phyloP scores from a whole-genome alignment of 2,329 filamentous ascomycete species.

The Microdochium nivale region DNA sequence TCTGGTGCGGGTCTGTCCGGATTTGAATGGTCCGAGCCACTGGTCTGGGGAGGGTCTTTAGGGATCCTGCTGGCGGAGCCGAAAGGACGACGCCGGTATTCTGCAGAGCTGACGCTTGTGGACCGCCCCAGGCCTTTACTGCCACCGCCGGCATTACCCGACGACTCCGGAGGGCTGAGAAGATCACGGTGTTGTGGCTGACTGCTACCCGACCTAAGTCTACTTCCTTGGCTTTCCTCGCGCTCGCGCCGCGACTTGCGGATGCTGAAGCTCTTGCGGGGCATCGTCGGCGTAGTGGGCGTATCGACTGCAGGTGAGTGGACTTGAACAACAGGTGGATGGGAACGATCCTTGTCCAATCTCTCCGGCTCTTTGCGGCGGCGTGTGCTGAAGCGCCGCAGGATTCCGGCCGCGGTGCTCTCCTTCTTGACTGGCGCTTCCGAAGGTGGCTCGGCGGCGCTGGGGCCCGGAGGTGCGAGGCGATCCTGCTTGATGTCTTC shows the following conservation, averaged over 20 bases:
- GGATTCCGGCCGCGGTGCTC: slow-evolving; percentile 72
- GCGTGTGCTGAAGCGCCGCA: slow-evolving; percentile 86
- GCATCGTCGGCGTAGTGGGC: slow-evolving; percentile 48
- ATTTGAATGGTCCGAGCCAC: slow-evolving; percentile 70
- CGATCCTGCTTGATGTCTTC: slow-evolving; percentile 64
- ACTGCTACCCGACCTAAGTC: slow-evolving; percentile 46
- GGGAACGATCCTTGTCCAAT: slow-evolving; percentile 54
- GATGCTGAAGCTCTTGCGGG: slow-evolving; percentile 86
- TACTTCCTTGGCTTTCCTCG: slow-evolving; percentile 38
- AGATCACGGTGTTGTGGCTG: slow-evolving; percentile 72
- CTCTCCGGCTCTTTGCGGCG: slow-evolving; percentile 60
- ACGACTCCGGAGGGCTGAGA: slow-evolving; percentile 62
- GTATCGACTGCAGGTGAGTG: slow-evolving; percentile 61
- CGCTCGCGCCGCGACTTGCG: slow-evolving; percentile 46
- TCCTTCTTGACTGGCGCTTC: slow-evolving; percentile 70
- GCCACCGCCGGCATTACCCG: slow-evolving; percentile 45
- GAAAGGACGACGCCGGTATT: slow-evolving; percentile 59
- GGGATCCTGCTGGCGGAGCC: slow-evolving; percentile 31
- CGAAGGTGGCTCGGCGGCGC: slow-evolving; percentile 38
- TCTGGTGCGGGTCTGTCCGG: slow-evolving; percentile 42
- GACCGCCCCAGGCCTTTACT: slow-evolving; percentile 72
- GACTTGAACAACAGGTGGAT: slow-evolving; percentile 68
- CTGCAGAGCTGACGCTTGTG: slow-evolving; percentile 85
- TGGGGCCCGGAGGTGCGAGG: slow-evolving; percentile 25
- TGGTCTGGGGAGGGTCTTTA: slow-evolving; percentile 64